Evolutionary conservation across 2,329 filamentous ascomycete species (phyloP), one percentile per base, ranked within the genome.

Genomic region (Trichophyton mentagrophytes): DNA sequence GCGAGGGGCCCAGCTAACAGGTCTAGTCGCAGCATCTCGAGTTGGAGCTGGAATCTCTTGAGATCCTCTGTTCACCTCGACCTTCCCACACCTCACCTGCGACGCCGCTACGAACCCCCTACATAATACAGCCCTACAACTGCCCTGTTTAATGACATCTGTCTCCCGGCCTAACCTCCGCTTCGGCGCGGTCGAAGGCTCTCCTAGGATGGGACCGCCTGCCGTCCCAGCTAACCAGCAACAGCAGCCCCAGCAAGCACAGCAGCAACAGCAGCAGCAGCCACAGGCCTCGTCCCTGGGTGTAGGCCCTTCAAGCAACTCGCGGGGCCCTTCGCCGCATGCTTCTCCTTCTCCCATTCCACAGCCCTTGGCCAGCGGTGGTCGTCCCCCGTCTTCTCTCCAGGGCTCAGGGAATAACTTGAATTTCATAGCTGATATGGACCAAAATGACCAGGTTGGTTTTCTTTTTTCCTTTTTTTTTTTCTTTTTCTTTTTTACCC

Each of bases 261-360:
- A 36, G 33, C 33, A 36, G 33, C 33, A 33, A 6, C 30, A 33
- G 8, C 30, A 36, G 11, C 33, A 36, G 5, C 33, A 36, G 5
- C 27, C 73, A 58, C 73, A 74, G 64, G 64, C 69, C 42, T 70
- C 27, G 27, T 27, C 71, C 58, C 65, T 78, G 58, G 71, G 70
- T 61, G 75, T 82, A 62, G 84, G 70, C 74, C 81, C 78, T 70
- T 78, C 75, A 61, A 85, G 88, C 70, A 85, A 88, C 70, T 87
- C 87, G 64, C 84, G 88, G 68, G 82, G 92, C 58, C 85, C 85
- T 56, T 95, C 91, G 53, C 93, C 93, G 4, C 85, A 88, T 57
- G 86, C 88, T 67, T 96, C 92, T 53, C 93, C 93, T 3, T 92
- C 89, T 47, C 93, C 93, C 3, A 97, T 97, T 67, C 92, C 93